A percentile compares a stretch with the other conserved stretches of the same genome.
Conservation (phyloP, 2,329 filamentous ascomycete species). For the Chaetomiaceae sp. region DNA sequence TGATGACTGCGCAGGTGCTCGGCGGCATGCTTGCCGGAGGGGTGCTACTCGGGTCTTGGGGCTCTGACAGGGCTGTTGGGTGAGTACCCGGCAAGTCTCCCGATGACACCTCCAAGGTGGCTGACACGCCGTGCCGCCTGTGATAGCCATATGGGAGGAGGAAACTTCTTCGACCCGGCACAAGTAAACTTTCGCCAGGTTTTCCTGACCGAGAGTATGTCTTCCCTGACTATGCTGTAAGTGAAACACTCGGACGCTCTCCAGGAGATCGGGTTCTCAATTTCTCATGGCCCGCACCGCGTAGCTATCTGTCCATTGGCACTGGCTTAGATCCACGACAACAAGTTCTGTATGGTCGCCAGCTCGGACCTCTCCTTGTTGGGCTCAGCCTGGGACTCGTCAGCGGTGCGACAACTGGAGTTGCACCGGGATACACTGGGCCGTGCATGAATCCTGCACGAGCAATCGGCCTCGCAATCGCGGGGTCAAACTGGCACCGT, state of each 20-base stretch:
- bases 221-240: conserved; percentile 38
- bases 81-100: neutral
- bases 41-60: conserved; percentile 36
- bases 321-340: conserved; percentile 52
- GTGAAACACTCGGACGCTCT: neutral
- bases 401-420: conserved; percentile 32
- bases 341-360: conserved; percentile 43
- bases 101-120: no score
- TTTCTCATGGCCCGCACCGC: neutral
- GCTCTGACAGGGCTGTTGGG: conserved; percentile 27
- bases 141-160: conserved; percentile 30
- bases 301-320: conserved; percentile 44
- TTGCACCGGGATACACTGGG: conserved; percentile 39
- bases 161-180: conserved; percentile 23
- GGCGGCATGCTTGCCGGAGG: conserved; percentile 44
- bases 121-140: conserved; percentile 20
- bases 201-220: conserved; percentile 46
- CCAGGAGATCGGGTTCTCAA: neutral
- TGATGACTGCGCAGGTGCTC: conserved; percentile 42
- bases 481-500: conserved; percentile 27
- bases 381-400: conserved; percentile 4
- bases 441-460: conserved; percentile 42
- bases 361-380: conserved; percentile 42
- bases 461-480: conserved; percentile 42
- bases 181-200: conserved; percentile 36